These are phyloP conservation scores for Terfezia claveryi DNA, from an alignment of 495 filamentous ascomycete genomes.

Conservation along the genomic window DNA sequence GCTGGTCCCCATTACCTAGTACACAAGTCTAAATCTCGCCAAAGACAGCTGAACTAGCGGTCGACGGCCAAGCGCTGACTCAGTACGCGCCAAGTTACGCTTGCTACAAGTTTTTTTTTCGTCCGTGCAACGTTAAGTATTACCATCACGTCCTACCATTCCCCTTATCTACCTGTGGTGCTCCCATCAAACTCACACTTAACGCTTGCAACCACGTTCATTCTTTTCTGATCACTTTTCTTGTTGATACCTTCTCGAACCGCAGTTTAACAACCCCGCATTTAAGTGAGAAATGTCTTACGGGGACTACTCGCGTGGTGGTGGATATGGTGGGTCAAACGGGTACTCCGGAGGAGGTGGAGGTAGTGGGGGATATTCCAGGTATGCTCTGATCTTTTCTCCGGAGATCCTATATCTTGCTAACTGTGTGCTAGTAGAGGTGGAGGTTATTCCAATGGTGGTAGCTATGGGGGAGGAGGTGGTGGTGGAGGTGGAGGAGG, in stretches of 20 bases:
- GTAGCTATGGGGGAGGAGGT: conserved; percentile 16
- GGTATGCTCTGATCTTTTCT: conserved; percentile 11
- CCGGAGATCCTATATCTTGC: background rate
- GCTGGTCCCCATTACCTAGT: too few relatives aligned
- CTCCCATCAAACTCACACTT: background rate
- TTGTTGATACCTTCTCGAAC: background rate
- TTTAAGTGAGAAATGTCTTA: conserved; percentile 11
- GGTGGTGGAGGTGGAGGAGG: conserved; percentile 24
- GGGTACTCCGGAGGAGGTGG: conserved; percentile 26
- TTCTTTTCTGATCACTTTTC: background rate
- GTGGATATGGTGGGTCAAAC: conserved; percentile 19
- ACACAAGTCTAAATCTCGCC: too few relatives aligned
- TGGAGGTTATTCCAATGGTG: background rate
- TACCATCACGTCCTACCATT: background rate
- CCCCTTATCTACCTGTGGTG: background rate
- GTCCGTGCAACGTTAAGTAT: background rate
- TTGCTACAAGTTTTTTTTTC: background rate
- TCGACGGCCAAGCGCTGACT: background rate
- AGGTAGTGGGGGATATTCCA: conserved; percentile 19
- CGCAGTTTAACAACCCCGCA: background rate
- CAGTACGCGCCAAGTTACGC: background rate
- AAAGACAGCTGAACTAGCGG: too few relatives aligned
- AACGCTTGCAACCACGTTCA: background rate
- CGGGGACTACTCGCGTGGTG: conserved; percentile 15
- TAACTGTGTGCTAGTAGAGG: background rate